Percentiles rank a stretch among this genome's conserved stretches.
These are phyloP conservation scores for Citrullus colocynthis DNA, from an alignment of 306 rosid genomes.

Conservation along the genomic window DNA sequence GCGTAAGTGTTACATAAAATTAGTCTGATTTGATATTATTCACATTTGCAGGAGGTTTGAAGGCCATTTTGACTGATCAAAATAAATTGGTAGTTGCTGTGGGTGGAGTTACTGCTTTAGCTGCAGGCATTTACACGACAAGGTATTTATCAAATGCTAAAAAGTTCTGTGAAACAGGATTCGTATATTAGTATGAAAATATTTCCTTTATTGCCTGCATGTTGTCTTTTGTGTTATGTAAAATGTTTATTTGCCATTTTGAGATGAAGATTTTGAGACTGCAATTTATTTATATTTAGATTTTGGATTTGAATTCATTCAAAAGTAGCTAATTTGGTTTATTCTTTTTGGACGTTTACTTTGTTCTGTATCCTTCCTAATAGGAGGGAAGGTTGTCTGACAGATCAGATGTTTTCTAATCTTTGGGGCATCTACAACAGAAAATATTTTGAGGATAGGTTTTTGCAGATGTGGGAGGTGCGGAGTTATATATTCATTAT, in stretches of 20 bases:
- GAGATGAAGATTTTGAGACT: not conserved
- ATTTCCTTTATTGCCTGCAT: not conserved
- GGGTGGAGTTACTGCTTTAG: conserved; percentile 93
- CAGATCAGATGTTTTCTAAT: not conserved
- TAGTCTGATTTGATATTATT: conserved; percentile 2
- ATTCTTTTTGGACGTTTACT: not conserved
- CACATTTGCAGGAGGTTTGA: conserved; percentile 71
- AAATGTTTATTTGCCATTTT: not conserved
- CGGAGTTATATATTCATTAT: not conserved
- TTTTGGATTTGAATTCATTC: not conserved
- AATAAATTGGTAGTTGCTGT: conserved; percentile 92
- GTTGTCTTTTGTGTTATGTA: not conserved
- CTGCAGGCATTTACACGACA: conserved; percentile 94
- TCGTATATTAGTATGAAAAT: not conserved
- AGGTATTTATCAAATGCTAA: conserved; percentile 33
- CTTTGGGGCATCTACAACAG: not conserved
- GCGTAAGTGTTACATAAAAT: not conserved
- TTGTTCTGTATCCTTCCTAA: not conserved
- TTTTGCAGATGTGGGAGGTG: not conserved
- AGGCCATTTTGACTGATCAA: conserved; percentile 92
- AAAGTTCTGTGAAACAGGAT: not conserved
- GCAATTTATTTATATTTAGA: not conserved
- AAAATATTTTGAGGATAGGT: not conserved
- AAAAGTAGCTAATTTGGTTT: not conserved
- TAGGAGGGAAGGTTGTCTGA: not conserved